Evolutionary conservation across 805 yeast species (phyloP).

Genomic region (Alloascoidea africana): DNA sequence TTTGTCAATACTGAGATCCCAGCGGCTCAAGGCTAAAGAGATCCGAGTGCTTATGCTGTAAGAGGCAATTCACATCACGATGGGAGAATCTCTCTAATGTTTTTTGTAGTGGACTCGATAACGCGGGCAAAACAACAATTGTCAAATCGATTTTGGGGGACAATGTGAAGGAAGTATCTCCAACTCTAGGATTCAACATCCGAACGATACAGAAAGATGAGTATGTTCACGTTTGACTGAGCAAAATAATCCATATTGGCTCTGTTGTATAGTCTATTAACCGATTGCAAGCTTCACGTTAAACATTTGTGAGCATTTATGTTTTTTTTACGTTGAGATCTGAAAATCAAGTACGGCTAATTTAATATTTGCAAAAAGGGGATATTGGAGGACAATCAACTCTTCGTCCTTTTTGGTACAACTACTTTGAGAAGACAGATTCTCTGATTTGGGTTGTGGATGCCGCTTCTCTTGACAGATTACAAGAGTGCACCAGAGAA

Average conservation of each 20-base stretch:
- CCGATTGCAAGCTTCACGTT: constrained; percentile 12
- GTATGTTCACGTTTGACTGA: constrained; percentile 15
- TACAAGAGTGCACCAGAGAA: constrained; percentile 51
- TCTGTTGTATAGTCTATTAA: too few relatives aligned
- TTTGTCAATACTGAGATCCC: constrained; percentile 64
- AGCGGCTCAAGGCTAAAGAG: constrained; percentile 67
- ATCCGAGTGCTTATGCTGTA: constrained; percentile 51
- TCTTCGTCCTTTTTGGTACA: constrained; percentile 82
- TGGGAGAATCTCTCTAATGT: neutral
- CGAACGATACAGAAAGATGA: constrained; percentile 32
- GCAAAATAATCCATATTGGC: neutral
- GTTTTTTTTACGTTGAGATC: too few relatives aligned
- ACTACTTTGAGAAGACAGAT: constrained; percentile 76
- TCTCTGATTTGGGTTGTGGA: constrained; percentile 82
- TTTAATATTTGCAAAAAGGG: constrained; percentile 47
- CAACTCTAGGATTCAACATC: constrained; percentile 86
- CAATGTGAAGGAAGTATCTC: constrained; percentile 45
- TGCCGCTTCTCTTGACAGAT: constrained; percentile 38
- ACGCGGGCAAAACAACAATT: constrained; percentile 83
- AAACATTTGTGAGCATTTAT: constrained; percentile 19
- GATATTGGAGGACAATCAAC: constrained; percentile 87
- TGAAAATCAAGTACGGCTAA: too few relatives aligned
- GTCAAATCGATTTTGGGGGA: constrained; percentile 39
- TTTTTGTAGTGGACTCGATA: constrained; percentile 52
- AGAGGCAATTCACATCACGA: constrained; percentile 8